Evolutionary conservation across 1,284 basidiomycete species (phyloP).

Genomic region (Trichosporon faecale): DNA sequence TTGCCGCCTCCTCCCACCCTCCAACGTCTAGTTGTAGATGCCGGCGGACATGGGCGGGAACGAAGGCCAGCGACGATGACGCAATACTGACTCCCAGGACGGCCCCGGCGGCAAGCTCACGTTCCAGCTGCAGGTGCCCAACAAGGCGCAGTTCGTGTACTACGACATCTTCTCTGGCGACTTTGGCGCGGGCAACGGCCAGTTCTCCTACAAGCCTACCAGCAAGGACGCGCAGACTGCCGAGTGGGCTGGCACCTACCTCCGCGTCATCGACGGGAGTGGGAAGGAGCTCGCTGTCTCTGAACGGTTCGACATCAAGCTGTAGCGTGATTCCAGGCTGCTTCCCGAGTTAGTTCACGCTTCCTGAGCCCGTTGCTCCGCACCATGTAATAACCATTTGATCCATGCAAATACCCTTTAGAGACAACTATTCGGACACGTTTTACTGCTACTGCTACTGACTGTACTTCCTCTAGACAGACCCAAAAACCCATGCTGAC

Average conservation of each 20-base stretch:
- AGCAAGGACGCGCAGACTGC: neutral
- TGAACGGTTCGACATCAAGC: neutral
- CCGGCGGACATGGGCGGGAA: too few relatives aligned
- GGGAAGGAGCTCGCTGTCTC: neutral
- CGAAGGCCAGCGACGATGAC: neutral
- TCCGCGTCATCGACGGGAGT: neutral
- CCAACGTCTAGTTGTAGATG: too few relatives aligned
- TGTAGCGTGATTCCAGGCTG: neutral
- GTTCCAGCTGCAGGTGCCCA: neutral
- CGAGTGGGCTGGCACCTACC: neutral
- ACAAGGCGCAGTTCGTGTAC: neutral
- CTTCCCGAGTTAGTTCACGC: neutral
- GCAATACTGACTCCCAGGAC: neutral
- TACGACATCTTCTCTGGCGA: neutral
- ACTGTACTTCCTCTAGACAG: neutral
- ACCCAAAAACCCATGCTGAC: neutral
- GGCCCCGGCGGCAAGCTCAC: neutral
- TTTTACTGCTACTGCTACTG: neutral
- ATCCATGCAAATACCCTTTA: constrained; percentile 7
- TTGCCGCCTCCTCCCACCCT: neutral
- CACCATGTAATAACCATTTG: neutral
- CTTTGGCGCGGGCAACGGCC: neutral
- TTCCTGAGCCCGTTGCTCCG: neutral
- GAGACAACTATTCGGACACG: constrained; percentile 6
- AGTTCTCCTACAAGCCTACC: neutral